Evolutionary conservation across 1,284 basidiomycete genomes (phyloP), one percentile per base, ranked within the genome.

Genomic region (Dichomitus squalens): DNA sequence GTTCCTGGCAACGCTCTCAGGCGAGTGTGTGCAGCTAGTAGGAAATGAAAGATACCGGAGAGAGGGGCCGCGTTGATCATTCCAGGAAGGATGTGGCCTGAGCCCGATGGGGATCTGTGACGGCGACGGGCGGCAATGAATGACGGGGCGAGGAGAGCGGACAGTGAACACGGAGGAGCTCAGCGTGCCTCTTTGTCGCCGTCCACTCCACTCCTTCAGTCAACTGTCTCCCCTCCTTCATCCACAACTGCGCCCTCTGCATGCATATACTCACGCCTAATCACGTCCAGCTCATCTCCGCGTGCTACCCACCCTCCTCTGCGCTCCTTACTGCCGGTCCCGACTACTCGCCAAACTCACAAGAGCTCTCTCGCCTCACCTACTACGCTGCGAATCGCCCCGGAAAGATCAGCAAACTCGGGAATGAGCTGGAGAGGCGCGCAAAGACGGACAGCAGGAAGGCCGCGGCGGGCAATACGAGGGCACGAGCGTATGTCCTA

Each of bases 321-420:
- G 83, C 88, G 8, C 82, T 96, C 43, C 75, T 88, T 47, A 85
- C 88, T 29, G 82, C 91, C 8, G 90, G 83, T 25, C 88, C 92
- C 34, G 90, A 93, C 54, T 96, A 88, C 73, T 84, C 84, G 40
- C 94, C 95, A 1, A 91, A 95, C 63, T 84, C 90, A 0, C 95
- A 97, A 72, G 95, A 98, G 69, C 82, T 98, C 33, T 94, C 93
- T 53, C 87, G 91, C 46, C 81, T 99, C 60, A 93, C 93, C 4
- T 98, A 98, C 76, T 96, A 95, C 79, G 94, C 92, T 9, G 87
- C 89, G 11, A 95, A 96, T 73, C 87, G 90, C 66, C 93, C 95
- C 1, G 88, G 90, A 33, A 96, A 97, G 76, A 82, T 98, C 23
- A 82, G 88, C 57, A 96, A 96, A 71, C 82, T 98, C 31, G 88